Conservation (phyloP, 306 rosid genomes). For the Quercus aquifolioides region DNA sequence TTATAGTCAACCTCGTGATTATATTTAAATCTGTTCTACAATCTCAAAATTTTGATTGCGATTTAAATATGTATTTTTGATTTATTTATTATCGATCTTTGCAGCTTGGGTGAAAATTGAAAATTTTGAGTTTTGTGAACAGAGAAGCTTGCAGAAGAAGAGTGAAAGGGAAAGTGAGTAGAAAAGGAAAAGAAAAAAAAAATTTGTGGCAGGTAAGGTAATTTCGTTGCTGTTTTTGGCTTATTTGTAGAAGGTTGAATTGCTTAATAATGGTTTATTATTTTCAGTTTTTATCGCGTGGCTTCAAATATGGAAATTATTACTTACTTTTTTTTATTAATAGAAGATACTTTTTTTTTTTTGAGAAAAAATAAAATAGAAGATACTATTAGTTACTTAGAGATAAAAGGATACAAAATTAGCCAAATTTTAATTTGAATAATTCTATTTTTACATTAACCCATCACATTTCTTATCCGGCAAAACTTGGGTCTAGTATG, state of each 20-base stretch:
- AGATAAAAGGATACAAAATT: no score
- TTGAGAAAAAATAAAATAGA: no score
- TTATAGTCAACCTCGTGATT: background rate
- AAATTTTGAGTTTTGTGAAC: background rate
- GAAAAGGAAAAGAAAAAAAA: background rate
- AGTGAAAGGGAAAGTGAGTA: constrained; percentile 26
- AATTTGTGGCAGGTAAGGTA: constrained; percentile 26
- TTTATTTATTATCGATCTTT: background rate
- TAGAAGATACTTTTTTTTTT: no score
- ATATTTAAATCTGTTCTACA: no score
- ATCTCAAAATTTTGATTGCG: background rate
- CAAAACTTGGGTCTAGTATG: no score
- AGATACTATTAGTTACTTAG: no score
- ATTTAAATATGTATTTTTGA: background rate
- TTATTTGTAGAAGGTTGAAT: background rate
- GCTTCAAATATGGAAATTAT: background rate
- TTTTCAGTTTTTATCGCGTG: background rate
- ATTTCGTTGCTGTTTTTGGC: constrained; percentile 19
- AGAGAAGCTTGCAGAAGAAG: constrained; percentile 27
- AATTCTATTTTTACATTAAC: no score
- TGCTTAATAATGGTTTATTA: background rate
- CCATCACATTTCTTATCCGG: no score
- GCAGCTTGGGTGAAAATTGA: constrained; percentile 13
- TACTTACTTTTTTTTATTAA: background rate
- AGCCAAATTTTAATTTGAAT: no score